Conservation (phyloP, 2,329 filamentous ascomycete species). For the Aaosphaeria pasadenensis region DNA sequence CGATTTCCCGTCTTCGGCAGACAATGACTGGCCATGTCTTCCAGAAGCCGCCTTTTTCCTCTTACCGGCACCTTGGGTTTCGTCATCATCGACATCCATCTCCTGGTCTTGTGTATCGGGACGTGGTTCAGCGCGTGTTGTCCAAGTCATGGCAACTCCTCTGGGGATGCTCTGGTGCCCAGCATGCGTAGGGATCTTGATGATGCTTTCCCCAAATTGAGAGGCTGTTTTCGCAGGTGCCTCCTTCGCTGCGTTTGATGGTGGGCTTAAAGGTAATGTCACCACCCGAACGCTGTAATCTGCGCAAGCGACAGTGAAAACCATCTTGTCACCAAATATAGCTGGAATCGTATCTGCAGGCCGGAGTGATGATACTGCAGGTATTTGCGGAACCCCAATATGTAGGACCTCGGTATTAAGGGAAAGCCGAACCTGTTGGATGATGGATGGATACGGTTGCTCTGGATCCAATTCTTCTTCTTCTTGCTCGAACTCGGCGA, state of each 20-base stretch:
- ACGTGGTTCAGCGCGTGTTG: slow-evolving; percentile 22
- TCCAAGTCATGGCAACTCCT: slow-evolving; percentile 54
- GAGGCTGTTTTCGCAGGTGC: slow-evolving; percentile 18
- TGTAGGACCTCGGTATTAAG: slow-evolving; percentile 54
- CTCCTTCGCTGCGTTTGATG: slow-evolving; percentile 39
- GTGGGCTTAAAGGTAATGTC: slow-evolving; percentile 53
- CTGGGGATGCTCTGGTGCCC: slow-evolving; percentile 52
- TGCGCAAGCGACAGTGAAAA: slow-evolving; percentile 54
- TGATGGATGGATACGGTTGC: slow-evolving; percentile 52
- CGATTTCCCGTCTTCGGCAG: slow-evolving; percentile 19
- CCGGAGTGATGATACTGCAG: slow-evolving; percentile 25
- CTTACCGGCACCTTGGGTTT: slow-evolving; percentile 14
- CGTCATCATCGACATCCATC: slow-evolving; percentile 34
- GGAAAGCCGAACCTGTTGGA: slow-evolving; percentile 54
- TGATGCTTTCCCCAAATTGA: slow-evolving; percentile 44
- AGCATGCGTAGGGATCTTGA: slow-evolving; percentile 46
- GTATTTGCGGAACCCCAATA: slow-evolving; percentile 48
- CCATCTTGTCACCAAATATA: slow-evolving; percentile 49
- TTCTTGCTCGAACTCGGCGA: slow-evolving; percentile 50
- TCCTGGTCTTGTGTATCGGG: slow-evolving; percentile 21
- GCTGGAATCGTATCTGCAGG: slow-evolving; percentile 41
- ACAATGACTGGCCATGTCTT: slow-evolving; percentile 19
- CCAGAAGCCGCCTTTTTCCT: slow-evolving; percentile 14
- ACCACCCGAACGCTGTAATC: slow-evolving; percentile 57
- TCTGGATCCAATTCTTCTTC: slow-evolving; percentile 59